Percentiles rank a stretch among this genome's conserved stretches.
phyloP scores from a whole-genome alignment of 1,284 basidiomycete species.

The Marasmius oreades region DNA sequence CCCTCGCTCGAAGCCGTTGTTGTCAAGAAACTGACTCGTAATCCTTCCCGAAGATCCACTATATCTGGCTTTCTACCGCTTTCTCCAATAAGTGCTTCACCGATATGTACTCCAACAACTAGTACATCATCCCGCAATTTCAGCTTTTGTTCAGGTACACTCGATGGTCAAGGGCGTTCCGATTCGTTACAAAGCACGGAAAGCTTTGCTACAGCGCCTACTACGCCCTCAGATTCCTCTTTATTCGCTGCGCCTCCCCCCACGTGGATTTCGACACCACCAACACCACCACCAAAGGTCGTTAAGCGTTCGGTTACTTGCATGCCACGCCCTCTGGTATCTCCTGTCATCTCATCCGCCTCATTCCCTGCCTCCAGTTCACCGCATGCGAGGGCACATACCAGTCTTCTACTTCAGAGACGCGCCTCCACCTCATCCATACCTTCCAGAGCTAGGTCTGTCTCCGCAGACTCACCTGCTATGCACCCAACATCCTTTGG shows the following conservation, averaged over 20 bases:
- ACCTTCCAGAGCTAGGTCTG: constrained; percentile 21
- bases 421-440: constrained; percentile 32
- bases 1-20: not conserved
- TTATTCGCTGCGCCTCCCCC: constrained; percentile 24
- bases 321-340: constrained; percentile 25
- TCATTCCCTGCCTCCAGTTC: constrained; percentile 33
- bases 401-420: constrained; percentile 23
- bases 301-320: constrained; percentile 35
- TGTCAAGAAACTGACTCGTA: constrained; percentile 14
- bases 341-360: constrained; percentile 32
- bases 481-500: not conserved
- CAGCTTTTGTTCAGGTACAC: not conserved
- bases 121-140: constrained; percentile 25
- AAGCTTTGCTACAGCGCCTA: constrained; percentile 40
- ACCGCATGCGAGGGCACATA: constrained; percentile 16
- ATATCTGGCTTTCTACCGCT: constrained; percentile 46
- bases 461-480: constrained; percentile 15
- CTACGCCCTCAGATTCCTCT: constrained; percentile 39
- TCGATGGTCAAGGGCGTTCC: not conserved
- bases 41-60: constrained; percentile 23
- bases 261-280: constrained; percentile 55
- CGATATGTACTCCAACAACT: constrained; percentile 46
- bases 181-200: constrained; percentile 7
- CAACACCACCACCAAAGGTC: constrained; percentile 46
- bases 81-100: constrained; percentile 56